These are phyloP conservation scores for Bassia scoparia DNA, from an alignment of 148 eudicot genomes.

Conservation along the genomic window DNA sequence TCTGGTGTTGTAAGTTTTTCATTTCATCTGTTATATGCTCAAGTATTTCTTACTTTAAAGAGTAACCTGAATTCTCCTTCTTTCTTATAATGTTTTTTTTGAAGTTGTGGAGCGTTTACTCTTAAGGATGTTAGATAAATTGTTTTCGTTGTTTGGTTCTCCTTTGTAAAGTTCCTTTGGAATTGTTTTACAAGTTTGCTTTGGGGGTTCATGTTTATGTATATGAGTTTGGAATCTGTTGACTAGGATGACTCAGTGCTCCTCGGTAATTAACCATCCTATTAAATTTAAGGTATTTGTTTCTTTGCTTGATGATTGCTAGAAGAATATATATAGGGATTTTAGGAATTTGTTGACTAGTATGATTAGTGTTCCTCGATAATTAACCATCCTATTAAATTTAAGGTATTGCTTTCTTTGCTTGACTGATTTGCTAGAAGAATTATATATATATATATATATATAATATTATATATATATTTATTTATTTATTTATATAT, in stretches of 20 bases:
- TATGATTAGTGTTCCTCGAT: not conserved
- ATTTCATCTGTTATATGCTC: not conserved
- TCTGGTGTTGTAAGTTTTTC: conserved; percentile 77
- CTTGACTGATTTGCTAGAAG: too few species aligned
- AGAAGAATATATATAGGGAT: too few species aligned
- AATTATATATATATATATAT: too few species aligned
- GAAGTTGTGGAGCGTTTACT: not conserved
- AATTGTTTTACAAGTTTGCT: not conserved
- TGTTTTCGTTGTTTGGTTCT: not conserved
- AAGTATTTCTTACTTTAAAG: too few species aligned
- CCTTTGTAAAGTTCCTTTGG: not conserved
- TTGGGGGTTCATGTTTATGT: not conserved
- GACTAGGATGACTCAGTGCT: not conserved
- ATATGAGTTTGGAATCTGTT: not conserved
- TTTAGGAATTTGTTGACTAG: not conserved
- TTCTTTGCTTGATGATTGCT: too few species aligned
- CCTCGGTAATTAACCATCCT: not conserved
- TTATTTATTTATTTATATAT: too few species aligned
- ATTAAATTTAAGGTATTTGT: not conserved
- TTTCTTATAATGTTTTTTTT: not conserved
- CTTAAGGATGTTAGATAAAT: too few species aligned
- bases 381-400: too few species aligned
- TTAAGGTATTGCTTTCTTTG: too few species aligned
- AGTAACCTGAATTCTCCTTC: not conserved
- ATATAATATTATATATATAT: too few species aligned